Evolutionary conservation across 331 rosid species (phyloP), one percentile per base, ranked within the genome.

Genomic region (Malus hybrid): DNA sequence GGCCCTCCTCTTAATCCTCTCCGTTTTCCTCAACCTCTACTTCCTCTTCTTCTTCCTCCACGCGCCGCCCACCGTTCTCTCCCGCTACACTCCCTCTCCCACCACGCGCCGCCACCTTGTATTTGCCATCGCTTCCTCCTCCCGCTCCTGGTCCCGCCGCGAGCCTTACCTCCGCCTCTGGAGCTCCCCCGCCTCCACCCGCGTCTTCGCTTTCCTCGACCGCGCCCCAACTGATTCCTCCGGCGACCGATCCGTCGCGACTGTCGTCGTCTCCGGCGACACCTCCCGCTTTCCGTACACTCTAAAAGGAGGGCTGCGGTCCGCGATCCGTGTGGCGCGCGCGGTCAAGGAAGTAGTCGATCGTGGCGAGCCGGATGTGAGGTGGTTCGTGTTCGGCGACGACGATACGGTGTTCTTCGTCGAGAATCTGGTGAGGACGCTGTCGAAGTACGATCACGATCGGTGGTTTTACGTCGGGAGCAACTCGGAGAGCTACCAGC

Each of bases 361-460:
- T 20, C 91, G 93, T 11, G 83, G 85, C 34, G 97, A 89, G 71
- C 29, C 82, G 55, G 91, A 78, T 13, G 96, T 88, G 31, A 80
- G 97, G 84, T 94, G 99, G 99, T 94, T 85, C 67, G 91, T 94
- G 72, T 92, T 94, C 77, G 97, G 99, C 16, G 97, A 94, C 33
- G 99, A 94, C 22, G 97, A 94, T 29, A 90, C 99, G 0, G 85
- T 94, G 68, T 94, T 94, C 80, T 87, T 94, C 33, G 97, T 92
- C 66, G 96, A 94, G n/a, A 94, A 94, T 42, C 80, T 94, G 83
- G 96, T 81, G 69, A 83, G 28, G 76, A 80, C 88, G 3, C 77
- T 94, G 36, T 66, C 90, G 14, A 89, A 89, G 76, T 94, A 94
- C 65, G 96, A 94, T 8, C 96, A 94, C 24, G 73, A 86, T 2